Percentiles rank a stretch among this genome's conserved stretches.
Conservation (phyloP, 768 basidiomycete species). For the Macrolepiota albuminosa region DNA sequence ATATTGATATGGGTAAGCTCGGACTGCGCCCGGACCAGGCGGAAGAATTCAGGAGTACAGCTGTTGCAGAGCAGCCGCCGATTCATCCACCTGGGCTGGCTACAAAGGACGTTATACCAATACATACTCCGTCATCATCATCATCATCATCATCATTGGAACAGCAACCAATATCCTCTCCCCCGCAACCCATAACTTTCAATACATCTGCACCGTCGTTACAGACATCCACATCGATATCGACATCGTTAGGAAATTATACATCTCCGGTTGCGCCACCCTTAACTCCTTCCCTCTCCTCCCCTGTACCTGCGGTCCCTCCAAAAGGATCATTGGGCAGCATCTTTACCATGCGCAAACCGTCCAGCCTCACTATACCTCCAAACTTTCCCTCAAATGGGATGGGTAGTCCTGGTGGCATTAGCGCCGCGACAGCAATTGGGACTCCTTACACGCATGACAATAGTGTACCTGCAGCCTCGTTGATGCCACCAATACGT, state of each 20-base stretch:
- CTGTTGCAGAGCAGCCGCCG: not conserved
- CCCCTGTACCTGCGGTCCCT: not conserved
- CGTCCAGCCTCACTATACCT: constrained; percentile 12
- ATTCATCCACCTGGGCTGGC: constrained; percentile 8
- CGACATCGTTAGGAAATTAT: constrained; percentile 11
- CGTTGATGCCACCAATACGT: not conserved
- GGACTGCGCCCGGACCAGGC: constrained; percentile 44
- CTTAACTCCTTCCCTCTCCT: constrained; percentile 4
- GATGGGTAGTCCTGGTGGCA: not conserved
- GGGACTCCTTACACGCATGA: not conserved
- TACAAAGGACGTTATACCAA: constrained; percentile 9
- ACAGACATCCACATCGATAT: constrained; percentile 12
- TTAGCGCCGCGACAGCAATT: not conserved
- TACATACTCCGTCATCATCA: constrained; percentile 4
- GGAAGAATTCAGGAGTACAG: constrained; percentile 2
- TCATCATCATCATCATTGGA: constrained; percentile 2
- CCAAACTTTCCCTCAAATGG: not conserved
- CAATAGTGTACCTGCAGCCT: not conserved
- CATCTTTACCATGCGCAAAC: constrained; percentile 15
- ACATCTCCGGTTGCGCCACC: not conserved
- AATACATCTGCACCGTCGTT: constrained; percentile 1
- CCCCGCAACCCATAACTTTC: not conserved
- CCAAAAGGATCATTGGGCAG: constrained; percentile 2
- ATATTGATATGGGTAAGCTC: constrained; percentile 70
- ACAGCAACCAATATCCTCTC: not conserved